Conservation (phyloP, 2,329 filamentous ascomycete species). For the Helotiales sp. region DNA sequence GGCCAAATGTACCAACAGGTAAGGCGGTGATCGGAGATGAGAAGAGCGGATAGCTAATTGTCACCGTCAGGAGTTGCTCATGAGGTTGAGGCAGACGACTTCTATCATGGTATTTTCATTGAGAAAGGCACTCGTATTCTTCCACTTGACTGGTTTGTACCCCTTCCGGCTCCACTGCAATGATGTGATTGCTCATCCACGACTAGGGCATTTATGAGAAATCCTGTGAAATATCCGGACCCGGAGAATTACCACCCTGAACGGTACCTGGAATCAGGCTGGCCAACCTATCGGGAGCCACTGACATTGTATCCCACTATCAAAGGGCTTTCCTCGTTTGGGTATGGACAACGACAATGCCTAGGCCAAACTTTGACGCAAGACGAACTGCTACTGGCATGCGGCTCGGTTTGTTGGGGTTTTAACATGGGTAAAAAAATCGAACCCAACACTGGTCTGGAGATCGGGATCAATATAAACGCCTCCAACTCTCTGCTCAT, state of each 20-base stretch:
- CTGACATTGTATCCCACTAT: constrained; percentile 53
- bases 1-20: constrained; percentile 43
- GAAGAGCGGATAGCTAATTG: background rate
- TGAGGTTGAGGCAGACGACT: constrained; percentile 51
- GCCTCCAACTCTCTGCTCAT: constrained; percentile 35
- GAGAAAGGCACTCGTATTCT: background rate
- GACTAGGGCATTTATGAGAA: constrained; percentile 25
- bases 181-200: background rate
- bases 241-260: constrained; percentile 47
- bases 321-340: constrained; percentile 52
- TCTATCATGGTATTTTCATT: constrained; percentile 40
- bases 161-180: background rate
- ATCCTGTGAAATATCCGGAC: constrained; percentile 41
- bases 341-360: constrained; percentile 53
- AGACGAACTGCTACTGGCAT: constrained; percentile 2
- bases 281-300: constrained; percentile 43
- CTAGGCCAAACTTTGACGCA: constrained; percentile 52
- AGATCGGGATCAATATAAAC: constrained; percentile 14
- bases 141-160: background rate
- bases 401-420: constrained; percentile 11
- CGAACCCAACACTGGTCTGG: constrained; percentile 25
- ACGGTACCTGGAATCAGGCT: constrained; percentile 39
- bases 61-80: constrained; percentile 50
- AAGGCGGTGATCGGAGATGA: background rate
- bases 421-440: constrained; percentile 16